Percentiles rank a stretch among this genome's conserved stretches.
phyloP scores from a whole-genome alignment of 805 yeast genomes.

The Maudiozyma bulderi region DNA sequence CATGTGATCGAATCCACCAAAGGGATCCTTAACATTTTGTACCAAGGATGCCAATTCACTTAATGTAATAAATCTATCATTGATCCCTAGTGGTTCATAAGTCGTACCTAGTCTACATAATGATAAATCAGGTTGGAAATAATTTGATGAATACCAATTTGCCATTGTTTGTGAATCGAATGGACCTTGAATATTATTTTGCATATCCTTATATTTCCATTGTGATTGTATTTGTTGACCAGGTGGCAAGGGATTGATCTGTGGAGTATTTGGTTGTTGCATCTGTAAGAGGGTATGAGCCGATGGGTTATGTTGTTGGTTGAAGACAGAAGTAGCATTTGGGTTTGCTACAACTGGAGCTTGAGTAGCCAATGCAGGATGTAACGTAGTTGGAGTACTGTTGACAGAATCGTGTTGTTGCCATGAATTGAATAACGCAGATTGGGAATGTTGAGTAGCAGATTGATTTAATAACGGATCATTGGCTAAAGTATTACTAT shows the following conservation, averaged over 20 bases:
- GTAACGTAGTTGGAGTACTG: not conserved
- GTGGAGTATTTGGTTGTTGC: not conserved
- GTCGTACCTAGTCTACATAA: conserved; percentile 39
- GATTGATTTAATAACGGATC: not conserved
- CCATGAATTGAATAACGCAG: not conserved
- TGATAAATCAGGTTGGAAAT: conserved; percentile 46
- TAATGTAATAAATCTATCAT: conserved; percentile 18
- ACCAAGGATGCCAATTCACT: conserved; percentile 17
- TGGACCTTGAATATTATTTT: conserved; percentile 76
- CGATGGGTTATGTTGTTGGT: not conserved
- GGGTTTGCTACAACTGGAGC: not conserved
- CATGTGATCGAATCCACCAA: conserved; percentile 15
- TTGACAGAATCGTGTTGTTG: not conserved
- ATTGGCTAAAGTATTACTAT: not conserved
- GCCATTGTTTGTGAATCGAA: conserved; percentile 69
- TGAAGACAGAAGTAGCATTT: not conserved
- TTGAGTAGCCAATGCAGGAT: not conserved
- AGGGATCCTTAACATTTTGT: conserved; percentile 22
- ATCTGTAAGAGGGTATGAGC: not conserved
- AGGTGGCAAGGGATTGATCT: not conserved
- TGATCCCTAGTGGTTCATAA: conserved; percentile 23
- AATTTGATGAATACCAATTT: conserved; percentile 61
- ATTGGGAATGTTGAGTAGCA: not conserved
- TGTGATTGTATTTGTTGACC: conserved; percentile 30
- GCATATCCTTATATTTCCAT: conserved; percentile 71